phyloP scores from a whole-genome alignment of 768 basidiomycete species.

The Russula virescens region DNA sequence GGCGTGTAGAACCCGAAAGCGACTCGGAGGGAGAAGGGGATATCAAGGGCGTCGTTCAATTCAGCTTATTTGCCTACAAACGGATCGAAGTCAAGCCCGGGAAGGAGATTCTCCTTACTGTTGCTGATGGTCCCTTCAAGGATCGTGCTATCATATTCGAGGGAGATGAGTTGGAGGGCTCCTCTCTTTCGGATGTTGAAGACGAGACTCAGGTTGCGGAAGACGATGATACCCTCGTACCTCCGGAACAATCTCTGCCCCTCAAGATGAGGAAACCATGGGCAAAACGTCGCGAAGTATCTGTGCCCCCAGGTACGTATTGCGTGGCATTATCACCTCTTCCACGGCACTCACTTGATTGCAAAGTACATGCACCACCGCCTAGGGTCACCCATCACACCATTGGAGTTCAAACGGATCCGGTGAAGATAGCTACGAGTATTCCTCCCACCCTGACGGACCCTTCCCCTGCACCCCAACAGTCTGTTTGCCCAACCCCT shows the following conservation, averaged over 20 bases:
- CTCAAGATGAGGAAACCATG: slow-evolving; percentile 63
- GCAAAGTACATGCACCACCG: slow-evolving; percentile 1
- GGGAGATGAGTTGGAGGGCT: slow-evolving; percentile 38
- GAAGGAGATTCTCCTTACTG: slow-evolving; percentile 60
- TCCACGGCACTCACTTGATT: slow-evolving; percentile 1
- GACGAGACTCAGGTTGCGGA: slow-evolving; percentile 37
- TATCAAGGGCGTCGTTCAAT: slow-evolving; percentile 41
- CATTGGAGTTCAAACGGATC: slow-evolving; percentile 43
- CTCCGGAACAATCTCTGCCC: slow-evolving; percentile 41
- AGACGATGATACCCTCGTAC: slow-evolving; percentile 35
- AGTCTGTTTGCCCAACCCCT: not conserved
- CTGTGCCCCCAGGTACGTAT: slow-evolving; percentile 8
- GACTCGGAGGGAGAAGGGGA: slow-evolving; percentile 40
- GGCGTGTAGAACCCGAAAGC: slow-evolving; percentile 50
- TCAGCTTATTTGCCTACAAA: slow-evolving; percentile 63
- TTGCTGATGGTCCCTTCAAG: slow-evolving; percentile 49
- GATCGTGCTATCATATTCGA: slow-evolving; percentile 56
- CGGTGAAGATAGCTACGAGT: slow-evolving; percentile 3
- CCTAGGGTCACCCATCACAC: slow-evolving; percentile 31
- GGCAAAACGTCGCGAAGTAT: slow-evolving; percentile 42
- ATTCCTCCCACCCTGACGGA: slow-evolving; percentile 16
- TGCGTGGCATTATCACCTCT: not conserved
- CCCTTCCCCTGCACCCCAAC: not conserved
- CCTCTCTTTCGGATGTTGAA: slow-evolving; percentile 36
- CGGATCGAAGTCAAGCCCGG: slow-evolving; percentile 65